Evolutionary conservation across 805 yeast genomes (phyloP).

Genomic region (Jamesozyma hellenica): DNA sequence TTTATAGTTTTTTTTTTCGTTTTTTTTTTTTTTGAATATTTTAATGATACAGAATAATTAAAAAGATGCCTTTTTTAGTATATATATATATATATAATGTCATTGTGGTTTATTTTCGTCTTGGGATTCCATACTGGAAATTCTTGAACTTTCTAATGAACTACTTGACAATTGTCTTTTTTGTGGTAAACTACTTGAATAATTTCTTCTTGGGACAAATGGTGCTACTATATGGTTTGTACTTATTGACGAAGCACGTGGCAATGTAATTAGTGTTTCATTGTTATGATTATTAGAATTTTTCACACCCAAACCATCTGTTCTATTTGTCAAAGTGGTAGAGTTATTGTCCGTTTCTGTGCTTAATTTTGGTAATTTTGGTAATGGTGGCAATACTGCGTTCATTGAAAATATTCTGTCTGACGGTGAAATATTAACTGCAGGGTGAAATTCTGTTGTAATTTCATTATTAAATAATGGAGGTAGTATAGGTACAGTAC

Average conservation of each 20-base stretch:
- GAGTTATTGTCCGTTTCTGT: background rate
- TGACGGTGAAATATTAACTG: too few relatives aligned
- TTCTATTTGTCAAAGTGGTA: background rate
- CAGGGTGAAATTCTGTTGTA: background rate
- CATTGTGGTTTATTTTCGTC: background rate
- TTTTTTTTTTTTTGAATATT: too few relatives aligned
- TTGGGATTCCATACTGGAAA: background rate
- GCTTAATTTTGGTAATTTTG: background rate
- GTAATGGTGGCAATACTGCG: background rate
- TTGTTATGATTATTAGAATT: background rate
- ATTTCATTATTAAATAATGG: background rate
- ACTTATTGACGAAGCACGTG: background rate
- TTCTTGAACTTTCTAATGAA: background rate
- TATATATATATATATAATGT: background rate
- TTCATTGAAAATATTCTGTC: too few relatives aligned
- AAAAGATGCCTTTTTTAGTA: background rate
- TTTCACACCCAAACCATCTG: too few relatives aligned
- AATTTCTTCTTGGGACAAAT: slow-evolving; percentile 24
- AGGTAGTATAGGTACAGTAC: background rate
- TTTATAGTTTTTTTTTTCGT: background rate
- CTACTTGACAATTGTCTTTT: slow-evolving; percentile 15
- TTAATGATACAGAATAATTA: background rate
- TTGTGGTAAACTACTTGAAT: slow-evolving; percentile 22
- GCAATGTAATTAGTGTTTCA: background rate
- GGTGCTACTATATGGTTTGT: slow-evolving; percentile 17